Conservation (phyloP, 352 stramenopile species). For the Phytopythium chamaehyphon region DNA sequence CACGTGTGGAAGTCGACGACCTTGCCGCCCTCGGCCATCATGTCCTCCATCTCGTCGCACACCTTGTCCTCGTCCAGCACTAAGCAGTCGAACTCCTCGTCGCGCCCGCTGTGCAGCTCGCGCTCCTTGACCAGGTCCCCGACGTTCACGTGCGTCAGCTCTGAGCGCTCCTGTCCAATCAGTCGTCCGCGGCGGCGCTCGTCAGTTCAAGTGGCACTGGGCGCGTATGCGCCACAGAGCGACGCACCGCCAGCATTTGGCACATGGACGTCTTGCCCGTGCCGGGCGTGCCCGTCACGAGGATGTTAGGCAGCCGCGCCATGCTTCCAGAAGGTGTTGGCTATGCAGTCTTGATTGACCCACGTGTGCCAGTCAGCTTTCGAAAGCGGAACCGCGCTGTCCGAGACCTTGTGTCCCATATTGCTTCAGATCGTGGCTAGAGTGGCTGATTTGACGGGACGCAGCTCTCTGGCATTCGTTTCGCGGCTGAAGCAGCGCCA, state of each 20-base stretch:
- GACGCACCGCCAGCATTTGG: constrained; percentile 84
- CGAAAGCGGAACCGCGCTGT: too few relatives aligned
- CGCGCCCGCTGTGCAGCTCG: constrained; percentile 73
- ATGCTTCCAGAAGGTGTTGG: too few relatives aligned
- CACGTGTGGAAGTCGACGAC: constrained; percentile 97
- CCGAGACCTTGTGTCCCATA: too few relatives aligned
- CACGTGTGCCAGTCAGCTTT: background rate
- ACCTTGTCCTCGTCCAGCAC: constrained; percentile 98
- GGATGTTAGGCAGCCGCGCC: constrained; percentile 90
- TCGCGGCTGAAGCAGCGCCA: background rate
- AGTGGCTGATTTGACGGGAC: constrained; percentile 3
- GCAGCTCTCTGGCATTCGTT: background rate
- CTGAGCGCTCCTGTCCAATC: constrained; percentile 57
- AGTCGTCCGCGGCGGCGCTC: constrained; percentile 2
- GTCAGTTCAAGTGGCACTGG: too few relatives aligned
- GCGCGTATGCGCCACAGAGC: too few relatives aligned
- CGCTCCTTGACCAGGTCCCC: constrained; percentile 90
- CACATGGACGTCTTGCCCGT: constrained; percentile 95
- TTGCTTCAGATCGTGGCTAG: too few relatives aligned
- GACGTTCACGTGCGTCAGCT: constrained; percentile 93
- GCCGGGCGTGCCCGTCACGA: constrained; percentile 97
- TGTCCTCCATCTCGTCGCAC: constrained; percentile 92
- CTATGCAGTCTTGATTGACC: too few relatives aligned
- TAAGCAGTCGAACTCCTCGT: constrained; percentile 95
- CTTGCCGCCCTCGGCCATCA: constrained; percentile 85